Evolutionary conservation across 2,329 filamentous ascomycete genomes (phyloP).

Genomic region (Harringtonia aguacate): DNA sequence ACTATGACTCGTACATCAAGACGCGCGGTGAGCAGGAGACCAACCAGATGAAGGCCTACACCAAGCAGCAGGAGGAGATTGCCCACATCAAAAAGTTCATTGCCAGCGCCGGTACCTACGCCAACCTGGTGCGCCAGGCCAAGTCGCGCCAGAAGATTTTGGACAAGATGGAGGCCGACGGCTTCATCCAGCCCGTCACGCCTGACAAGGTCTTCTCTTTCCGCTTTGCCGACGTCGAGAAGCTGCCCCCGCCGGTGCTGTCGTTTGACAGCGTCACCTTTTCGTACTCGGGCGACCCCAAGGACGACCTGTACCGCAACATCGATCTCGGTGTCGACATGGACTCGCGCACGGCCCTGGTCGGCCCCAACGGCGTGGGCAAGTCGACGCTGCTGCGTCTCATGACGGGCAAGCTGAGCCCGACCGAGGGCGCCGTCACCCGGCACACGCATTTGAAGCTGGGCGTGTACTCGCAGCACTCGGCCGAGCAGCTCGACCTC

Average conservation of each 20-base stretch:
- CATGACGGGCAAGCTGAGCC: conserved; percentile 90
- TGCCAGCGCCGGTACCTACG: conserved; percentile 97
- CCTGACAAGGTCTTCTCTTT: conserved; percentile 89
- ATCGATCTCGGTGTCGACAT: conserved; percentile 98
- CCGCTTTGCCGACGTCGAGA: conserved; percentile 97
- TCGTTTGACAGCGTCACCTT: conserved; percentile 97
- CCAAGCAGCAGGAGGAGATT: conserved; percentile 99
- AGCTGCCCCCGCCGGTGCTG: conserved; percentile 93
- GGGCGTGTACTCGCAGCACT: conserved; percentile 97
- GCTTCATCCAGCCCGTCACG: conserved; percentile 86
- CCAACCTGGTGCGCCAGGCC: conserved; percentile 97
- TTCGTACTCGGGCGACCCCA: conserved; percentile 82
- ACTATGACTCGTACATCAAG: conserved; percentile 98
- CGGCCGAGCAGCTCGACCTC: conserved; percentile 92
- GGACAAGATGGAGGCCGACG: conserved; percentile 99
- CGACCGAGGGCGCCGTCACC: conserved; percentile 70
- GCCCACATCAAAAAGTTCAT: conserved; percentile 99
- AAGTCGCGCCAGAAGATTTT: conserved; percentile 99
- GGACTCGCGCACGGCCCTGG: conserved; percentile 94
- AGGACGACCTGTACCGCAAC: conserved; percentile 92
- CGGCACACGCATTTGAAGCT: conserved; percentile 98
- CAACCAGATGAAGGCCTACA: conserved; percentile 98
- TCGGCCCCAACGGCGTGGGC: conserved; percentile 97
- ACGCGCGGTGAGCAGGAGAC: conserved; percentile 86
- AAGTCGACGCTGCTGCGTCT: conserved; percentile 94